phyloP scores from a whole-genome alignment of 768 basidiomycete species.

The Leccinum boreale region DNA sequence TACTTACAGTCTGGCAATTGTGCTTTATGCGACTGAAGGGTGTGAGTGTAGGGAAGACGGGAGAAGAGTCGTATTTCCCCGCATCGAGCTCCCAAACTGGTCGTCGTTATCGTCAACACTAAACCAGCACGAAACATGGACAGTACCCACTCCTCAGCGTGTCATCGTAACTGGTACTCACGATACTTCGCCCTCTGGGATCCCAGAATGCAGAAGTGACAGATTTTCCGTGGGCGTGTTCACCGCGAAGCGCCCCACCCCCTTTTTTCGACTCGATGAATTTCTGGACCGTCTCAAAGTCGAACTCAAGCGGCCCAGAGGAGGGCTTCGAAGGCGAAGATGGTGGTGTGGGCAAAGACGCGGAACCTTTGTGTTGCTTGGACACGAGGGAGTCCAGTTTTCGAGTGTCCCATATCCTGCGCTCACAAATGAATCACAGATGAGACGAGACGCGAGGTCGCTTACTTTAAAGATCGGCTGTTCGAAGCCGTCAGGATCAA shows the following conservation, averaged over 20 bases:
- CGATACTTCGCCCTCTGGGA: constrained; percentile 69
- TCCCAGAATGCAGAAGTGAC: constrained; percentile 88
- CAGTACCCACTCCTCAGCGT: constrained; percentile 57
- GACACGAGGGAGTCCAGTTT: constrained; percentile 50
- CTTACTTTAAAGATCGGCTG: constrained; percentile 65
- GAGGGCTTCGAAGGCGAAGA: constrained; percentile 14
- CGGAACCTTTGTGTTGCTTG: constrained; percentile 6
- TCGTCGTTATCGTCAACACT: constrained; percentile 7
- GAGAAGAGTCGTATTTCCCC: constrained; percentile 42
- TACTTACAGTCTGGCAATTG: constrained; percentile 75
- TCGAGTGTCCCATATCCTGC: constrained; percentile 78
- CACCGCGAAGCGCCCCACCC: constrained; percentile 53
- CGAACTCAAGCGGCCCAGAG: constrained; percentile 28
- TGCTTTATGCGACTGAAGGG: constrained; percentile 65
- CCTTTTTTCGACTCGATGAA: constrained; percentile 53
- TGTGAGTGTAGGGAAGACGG: constrained; percentile 55
- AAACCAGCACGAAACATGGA: neutral
- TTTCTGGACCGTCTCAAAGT: constrained; percentile 43
- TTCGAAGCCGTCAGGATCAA: constrained; percentile 77
- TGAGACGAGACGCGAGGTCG: neutral
- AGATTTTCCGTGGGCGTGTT: constrained; percentile 70
- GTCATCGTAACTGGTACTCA: constrained; percentile 86
- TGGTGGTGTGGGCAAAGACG: constrained; percentile 27
- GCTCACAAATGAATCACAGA: neutral
- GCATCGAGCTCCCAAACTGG: constrained; percentile 77